phyloP scores from a whole-genome alignment of 352 stramenopile species.

The Phytophthora sp. region DNA sequence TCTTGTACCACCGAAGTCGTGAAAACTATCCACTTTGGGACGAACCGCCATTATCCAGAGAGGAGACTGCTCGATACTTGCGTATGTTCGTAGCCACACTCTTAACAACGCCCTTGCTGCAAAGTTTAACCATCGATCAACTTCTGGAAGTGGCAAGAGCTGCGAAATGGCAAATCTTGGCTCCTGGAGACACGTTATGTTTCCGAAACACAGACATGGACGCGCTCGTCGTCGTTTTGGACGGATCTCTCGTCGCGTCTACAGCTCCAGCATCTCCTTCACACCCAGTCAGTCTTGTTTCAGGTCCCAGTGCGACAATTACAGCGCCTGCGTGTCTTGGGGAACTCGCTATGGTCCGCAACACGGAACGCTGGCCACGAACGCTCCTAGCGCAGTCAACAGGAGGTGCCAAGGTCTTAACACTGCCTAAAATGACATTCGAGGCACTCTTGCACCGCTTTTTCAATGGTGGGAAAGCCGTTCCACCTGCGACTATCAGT shows the following conservation, averaged over 20 bases:
- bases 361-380: constrained; percentile 43
- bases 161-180: constrained; percentile 43
- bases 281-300: background rate
- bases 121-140: constrained; percentile 53
- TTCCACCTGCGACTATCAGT: constrained; percentile 11
- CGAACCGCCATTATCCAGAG: constrained; percentile 46
- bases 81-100: constrained; percentile 41
- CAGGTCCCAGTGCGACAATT: constrained; percentile 8
- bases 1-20: constrained; percentile 60
- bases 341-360: constrained; percentile 56
- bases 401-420: constrained; percentile 37
- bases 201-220: constrained; percentile 41
- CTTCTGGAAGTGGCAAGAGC: constrained; percentile 54
- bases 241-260: constrained; percentile 31
- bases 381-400: constrained; percentile 33
- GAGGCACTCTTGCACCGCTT: constrained; percentile 48
- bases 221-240: constrained; percentile 49
- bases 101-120: constrained; percentile 38
- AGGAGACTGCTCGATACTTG: constrained; percentile 61
- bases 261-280: background rate
- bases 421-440: constrained; percentile 43
- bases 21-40: constrained; percentile 72
- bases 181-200: constrained; percentile 31
- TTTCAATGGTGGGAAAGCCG: constrained; percentile 43
- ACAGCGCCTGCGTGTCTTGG: constrained; percentile 38